Percentiles rank a stretch among this genome's conserved stretches.
These are phyloP conservation scores for Pancytospora epiphaga DNA, from an alignment of 371 early-diverging fungal genomes.

Conservation along the genomic window DNA sequence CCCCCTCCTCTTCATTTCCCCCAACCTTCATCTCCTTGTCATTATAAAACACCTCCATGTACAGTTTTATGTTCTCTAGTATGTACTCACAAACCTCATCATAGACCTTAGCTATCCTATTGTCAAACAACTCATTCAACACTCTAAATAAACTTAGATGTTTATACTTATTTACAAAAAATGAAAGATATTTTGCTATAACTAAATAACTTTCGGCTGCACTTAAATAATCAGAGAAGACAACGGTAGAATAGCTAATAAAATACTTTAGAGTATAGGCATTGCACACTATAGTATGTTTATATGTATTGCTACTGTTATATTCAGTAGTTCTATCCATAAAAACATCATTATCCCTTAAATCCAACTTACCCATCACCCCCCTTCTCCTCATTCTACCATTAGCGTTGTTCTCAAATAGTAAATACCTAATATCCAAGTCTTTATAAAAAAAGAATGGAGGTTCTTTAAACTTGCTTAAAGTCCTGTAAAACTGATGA, in stretches of 20 bases:
- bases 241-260: background rate
- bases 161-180: background rate
- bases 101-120: background rate
- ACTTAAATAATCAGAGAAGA: background rate
- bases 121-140: background rate
- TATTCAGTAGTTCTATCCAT: background rate
- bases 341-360: background rate
- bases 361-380: background rate
- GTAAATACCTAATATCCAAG: background rate
- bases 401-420: background rate
- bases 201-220: background rate
- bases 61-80: background rate
- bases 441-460: constrained; percentile 3
- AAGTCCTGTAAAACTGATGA: background rate
- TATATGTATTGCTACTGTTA: background rate
- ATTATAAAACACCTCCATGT: constrained; percentile 2
- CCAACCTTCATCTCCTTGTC: background rate
- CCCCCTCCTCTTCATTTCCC: background rate
- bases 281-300: background rate
- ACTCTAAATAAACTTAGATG: background rate
- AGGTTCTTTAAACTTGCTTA: background rate
- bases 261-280: background rate
- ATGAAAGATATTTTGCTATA: background rate
- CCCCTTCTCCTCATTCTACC: background rate
- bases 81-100: background rate